Conservation (phyloP, 805 yeast species). For the Suhomyces xylopsoci region DNA sequence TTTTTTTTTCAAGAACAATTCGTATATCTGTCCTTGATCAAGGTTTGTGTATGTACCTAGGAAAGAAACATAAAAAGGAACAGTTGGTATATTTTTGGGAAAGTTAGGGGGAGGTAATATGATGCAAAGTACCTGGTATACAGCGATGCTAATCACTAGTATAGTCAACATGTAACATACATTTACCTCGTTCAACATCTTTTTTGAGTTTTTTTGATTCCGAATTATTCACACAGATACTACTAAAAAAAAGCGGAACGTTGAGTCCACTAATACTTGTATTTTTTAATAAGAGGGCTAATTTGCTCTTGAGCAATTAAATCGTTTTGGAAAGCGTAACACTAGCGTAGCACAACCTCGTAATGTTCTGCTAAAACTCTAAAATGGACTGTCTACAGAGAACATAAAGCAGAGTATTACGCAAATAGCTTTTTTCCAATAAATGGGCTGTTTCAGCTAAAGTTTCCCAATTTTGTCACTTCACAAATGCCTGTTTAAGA, state of each 20-base stretch:
- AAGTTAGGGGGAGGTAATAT: constrained; percentile 49
- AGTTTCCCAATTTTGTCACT: background rate
- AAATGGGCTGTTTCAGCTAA: background rate
- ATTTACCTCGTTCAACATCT: background rate
- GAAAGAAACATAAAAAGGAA: constrained; percentile 59
- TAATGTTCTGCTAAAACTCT: background rate
- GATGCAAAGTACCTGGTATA: constrained; percentile 7
- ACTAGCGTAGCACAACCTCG: background rate
- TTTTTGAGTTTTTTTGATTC: background rate
- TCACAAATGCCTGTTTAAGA: background rate
- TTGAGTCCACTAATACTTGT: background rate
- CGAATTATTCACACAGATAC: background rate
- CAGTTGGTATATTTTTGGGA: constrained; percentile 54
- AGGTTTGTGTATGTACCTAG: constrained; percentile 40
- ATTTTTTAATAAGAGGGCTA: background rate
- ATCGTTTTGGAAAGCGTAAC: background rate
- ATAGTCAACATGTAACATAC: background rate
- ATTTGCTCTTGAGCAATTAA: background rate
- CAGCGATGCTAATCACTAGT: background rate
- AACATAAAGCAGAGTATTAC: background rate
- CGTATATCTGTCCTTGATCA: constrained; percentile 50
- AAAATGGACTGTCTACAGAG: background rate
- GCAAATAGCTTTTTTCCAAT: background rate
- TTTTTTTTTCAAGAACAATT: constrained; percentile 39
- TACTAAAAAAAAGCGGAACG: background rate